Percentiles rank a stretch among this genome's conserved stretches.
phyloP scores from a whole-genome alignment of 306 rosid species.

The Senna siamea region DNA sequence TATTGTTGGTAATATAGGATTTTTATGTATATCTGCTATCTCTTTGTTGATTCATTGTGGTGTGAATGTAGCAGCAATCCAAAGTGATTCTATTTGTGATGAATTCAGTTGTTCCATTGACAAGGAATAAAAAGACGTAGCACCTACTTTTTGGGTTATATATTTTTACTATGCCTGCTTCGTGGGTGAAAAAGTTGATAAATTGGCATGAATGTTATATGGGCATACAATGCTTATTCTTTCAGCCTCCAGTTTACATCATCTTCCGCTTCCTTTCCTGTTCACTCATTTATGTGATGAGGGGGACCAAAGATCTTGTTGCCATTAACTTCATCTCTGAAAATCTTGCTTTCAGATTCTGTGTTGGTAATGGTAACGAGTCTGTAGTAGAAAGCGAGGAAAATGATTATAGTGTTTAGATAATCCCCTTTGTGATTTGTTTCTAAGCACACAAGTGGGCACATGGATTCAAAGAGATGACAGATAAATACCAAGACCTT shows the following conservation, averaged over 20 bases:
- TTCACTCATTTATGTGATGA: slow-evolving; percentile 38
- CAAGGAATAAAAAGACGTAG: slow-evolving; percentile 52
- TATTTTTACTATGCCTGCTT: slow-evolving; percentile 26
- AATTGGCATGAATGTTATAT: slow-evolving; percentile 37
- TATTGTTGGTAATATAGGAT: slow-evolving; percentile 62
- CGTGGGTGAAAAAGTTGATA: slow-evolving; percentile 31
- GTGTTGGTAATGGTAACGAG: slow-evolving; percentile 23
- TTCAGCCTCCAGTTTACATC: slow-evolving; percentile 32
- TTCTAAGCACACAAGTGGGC: slow-evolving; percentile 29
- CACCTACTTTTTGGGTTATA: slow-evolving; percentile 37
- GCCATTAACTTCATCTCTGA: slow-evolving; percentile 28
- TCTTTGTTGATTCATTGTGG: slow-evolving; percentile 64
- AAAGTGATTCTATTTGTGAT: slow-evolving; percentile 63
- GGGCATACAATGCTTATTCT: slow-evolving; percentile 32
- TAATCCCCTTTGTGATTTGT: slow-evolving; percentile 19
- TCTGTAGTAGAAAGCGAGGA: too few species aligned
- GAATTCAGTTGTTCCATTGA: slow-evolving; percentile 63
- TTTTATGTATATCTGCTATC: slow-evolving; percentile 68
- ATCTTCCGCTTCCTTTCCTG: slow-evolving; percentile 21
- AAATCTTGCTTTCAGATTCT: slow-evolving; percentile 1
- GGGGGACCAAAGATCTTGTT: slow-evolving; percentile 27
- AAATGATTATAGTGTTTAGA: too few species aligned
- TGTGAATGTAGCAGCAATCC: slow-evolving; percentile 58
- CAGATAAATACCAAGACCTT: slow-evolving; percentile 34
- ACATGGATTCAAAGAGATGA: slow-evolving; percentile 15